Evolutionary conservation across 2,329 filamentous ascomycete species (phyloP), one percentile per base, ranked within the genome.

Genomic region (Acrodontium crateriforme): DNA sequence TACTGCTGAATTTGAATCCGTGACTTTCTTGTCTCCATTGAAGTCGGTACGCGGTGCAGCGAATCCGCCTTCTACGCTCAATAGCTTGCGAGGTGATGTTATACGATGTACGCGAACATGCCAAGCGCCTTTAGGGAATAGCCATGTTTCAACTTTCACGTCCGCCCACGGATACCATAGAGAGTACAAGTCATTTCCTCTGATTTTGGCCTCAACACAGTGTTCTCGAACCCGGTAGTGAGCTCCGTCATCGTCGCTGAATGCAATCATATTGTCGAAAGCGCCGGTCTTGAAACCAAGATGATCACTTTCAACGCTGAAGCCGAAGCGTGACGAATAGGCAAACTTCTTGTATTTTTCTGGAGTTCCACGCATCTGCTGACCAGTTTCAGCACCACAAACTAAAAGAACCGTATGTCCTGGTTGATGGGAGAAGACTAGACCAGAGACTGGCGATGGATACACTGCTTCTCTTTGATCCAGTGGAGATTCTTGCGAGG

Each of bases 301-400:
- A n/a, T n/a, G n/a, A n/a, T n/a, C n/a, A n/a, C n/a, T n/a, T 0
- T 79, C 78, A 0, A 84, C 79, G 0, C 74, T 80, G 55, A 84
- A 85, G 12, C 66, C 78, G 49, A 80, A 85, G 0, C 75, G 69
- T 28, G 75, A 74, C 45, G 72, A 78, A 54, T 85, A 85, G 5
- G 78, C 78, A 47, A 85, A 84, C 34, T 71, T 69, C 25, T 79
- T 79, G 51, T 85, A 85, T 46, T 85, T 85, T 36, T 79, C 77
- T 50, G 85, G 78, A 0, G 78, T 81, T 29, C 76, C 78, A 53
- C 80, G 80, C 62, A 85, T 75, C 0, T 79, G 75, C 47, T 85
- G 85, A 50, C 78, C 75, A 53, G 79, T 85, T n/a, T 74, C 75
- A 50, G 87, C 79, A 1, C 80, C 79, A 0, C 74, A 79, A 3